Conservation (phyloP, 2,329 filamentous ascomycete genomes). For the Aspergillus cejpii region DNA sequence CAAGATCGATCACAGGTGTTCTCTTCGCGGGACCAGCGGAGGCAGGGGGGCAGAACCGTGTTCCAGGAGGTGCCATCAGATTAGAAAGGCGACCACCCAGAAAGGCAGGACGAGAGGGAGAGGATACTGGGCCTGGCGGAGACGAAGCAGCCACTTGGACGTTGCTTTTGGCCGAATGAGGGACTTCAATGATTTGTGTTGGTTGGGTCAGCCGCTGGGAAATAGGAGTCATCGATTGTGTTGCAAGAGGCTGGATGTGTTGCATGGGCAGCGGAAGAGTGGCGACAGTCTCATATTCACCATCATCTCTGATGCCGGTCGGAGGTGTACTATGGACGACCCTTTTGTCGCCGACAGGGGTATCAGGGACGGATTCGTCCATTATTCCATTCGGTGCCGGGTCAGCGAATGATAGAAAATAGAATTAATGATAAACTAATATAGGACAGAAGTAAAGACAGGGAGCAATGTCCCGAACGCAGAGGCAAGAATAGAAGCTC, state of each 20-base stretch:
- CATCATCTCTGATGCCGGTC: slow-evolving; percentile 26
- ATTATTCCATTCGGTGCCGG: slow-evolving; percentile 19
- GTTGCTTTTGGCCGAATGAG: slow-evolving; percentile 30
- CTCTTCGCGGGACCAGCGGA: slow-evolving; percentile 37
- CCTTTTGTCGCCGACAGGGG: slow-evolving; percentile 34
- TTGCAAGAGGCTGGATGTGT: slow-evolving; percentile 19
- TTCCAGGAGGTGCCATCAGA: slow-evolving; percentile 69
- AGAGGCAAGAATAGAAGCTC: neutral
- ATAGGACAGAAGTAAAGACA: neutral
- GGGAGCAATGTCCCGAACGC: neutral
- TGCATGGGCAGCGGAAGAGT: slow-evolving; percentile 39
- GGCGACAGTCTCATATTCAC: slow-evolving; percentile 44
- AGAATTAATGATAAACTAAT: neutral
- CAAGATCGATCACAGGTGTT: slow-evolving; percentile 43
- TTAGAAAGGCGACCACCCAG: slow-evolving; percentile 48
- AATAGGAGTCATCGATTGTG: slow-evolving; percentile 39
- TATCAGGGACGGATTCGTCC: slow-evolving; percentile 38
- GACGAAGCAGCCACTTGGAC: slow-evolving; percentile 90
- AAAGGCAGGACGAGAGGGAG: slow-evolving; percentile 34
- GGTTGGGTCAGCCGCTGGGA: slow-evolving; percentile 54
- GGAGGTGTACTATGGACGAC: slow-evolving; percentile 25
- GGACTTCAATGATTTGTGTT: slow-evolving; percentile 51
- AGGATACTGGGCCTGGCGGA: slow-evolving; percentile 53
- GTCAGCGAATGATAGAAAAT: neutral
- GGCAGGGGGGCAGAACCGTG: slow-evolving; percentile 55